phyloP scores from a whole-genome alignment of 1,284 basidiomycete species.

The Melampsora americana region DNA sequence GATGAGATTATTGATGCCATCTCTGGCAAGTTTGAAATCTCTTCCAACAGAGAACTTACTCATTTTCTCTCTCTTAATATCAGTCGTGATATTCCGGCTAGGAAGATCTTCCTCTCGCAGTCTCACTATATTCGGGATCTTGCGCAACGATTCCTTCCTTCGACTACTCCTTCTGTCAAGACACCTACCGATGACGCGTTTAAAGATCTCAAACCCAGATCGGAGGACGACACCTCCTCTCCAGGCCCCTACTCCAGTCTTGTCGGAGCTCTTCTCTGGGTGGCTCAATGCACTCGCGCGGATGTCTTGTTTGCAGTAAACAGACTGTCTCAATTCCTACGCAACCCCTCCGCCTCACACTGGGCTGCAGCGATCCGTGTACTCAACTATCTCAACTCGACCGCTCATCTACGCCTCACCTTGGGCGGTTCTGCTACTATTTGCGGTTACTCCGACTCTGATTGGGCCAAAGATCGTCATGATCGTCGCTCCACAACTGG shows the following conservation, averaged over 20 bases:
- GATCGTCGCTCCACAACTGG: neutral
- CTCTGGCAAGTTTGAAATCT: neutral
- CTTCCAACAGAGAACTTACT: neutral
- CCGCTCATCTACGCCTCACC: neutral
- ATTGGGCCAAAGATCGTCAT: slow-evolving; percentile 2
- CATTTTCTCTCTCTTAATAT: slow-evolving; percentile 21
- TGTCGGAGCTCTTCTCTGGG: slow-evolving; percentile 1
- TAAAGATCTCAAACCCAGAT: neutral
- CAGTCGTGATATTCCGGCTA: neutral
- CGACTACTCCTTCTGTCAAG: neutral
- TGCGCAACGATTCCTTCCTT: neutral
- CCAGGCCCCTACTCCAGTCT: neutral
- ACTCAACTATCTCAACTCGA: slow-evolving; percentile 9
- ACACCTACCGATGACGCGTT: neutral
- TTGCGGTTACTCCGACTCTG: neutral
- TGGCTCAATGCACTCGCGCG: slow-evolving; percentile 6
- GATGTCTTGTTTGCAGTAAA: slow-evolving; percentile 15
- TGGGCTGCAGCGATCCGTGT: slow-evolving; percentile 2
- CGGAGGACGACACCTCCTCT: neutral
- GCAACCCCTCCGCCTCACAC: slow-evolving; percentile 4
- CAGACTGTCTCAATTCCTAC: slow-evolving; percentile 16
- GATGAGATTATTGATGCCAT: neutral
- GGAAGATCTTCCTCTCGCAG: neutral
- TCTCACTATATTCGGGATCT: slow-evolving; percentile 1
- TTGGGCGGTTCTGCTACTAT: neutral